Percentiles rank a stretch among this genome's conserved stretches.
phyloP scores from a whole-genome alignment of 441 rosid species.

The Sinapis alba region DNA sequence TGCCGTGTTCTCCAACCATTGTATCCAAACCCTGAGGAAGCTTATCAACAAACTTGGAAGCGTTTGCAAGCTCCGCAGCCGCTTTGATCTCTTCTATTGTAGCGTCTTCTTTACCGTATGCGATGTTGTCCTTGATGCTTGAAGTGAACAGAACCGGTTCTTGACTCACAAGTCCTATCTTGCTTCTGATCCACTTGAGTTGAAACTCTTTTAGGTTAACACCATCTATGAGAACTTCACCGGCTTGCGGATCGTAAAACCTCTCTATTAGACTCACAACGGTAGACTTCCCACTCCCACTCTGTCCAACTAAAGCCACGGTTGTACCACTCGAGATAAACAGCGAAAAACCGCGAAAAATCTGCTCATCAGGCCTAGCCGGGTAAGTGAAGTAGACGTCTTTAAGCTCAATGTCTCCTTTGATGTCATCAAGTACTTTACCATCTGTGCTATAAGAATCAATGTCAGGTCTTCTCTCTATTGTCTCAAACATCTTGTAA shows the following conservation, averaged over 20 bases:
- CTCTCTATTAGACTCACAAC: slow-evolving; percentile 75
- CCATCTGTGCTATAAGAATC: slow-evolving; percentile 64
- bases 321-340: slow-evolving; percentile 61
- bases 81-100: slow-evolving; percentile 64
- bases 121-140: slow-evolving; percentile 73
- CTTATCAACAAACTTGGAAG: slow-evolving; percentile 73
- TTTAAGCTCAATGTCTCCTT: slow-evolving; percentile 64
- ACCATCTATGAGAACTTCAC: slow-evolving; percentile 76
- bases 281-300: slow-evolving; percentile 91
- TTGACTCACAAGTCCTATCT: slow-evolving; percentile 89
- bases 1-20: slow-evolving; percentile 89
- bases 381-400: slow-evolving; percentile 70
- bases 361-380: slow-evolving; percentile 73
- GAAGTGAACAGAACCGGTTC: slow-evolving; percentile 77
- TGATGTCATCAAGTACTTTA: slow-evolving; percentile 51
- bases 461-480: slow-evolving; percentile 65
- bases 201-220: slow-evolving; percentile 63
- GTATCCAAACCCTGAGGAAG: slow-evolving; percentile 89
- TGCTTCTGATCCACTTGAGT: slow-evolving; percentile 74
- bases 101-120: slow-evolving; percentile 72
- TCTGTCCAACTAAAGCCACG: slow-evolving; percentile 79
- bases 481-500: slow-evolving; percentile 83
- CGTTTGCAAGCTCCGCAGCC: slow-evolving; percentile 77
- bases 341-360: slow-evolving; percentile 72
- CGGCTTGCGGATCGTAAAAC: slow-evolving; percentile 77